Conservation (phyloP, 108 stramenopile species). For the Cyclotella choctawhatcheeana region DNA sequence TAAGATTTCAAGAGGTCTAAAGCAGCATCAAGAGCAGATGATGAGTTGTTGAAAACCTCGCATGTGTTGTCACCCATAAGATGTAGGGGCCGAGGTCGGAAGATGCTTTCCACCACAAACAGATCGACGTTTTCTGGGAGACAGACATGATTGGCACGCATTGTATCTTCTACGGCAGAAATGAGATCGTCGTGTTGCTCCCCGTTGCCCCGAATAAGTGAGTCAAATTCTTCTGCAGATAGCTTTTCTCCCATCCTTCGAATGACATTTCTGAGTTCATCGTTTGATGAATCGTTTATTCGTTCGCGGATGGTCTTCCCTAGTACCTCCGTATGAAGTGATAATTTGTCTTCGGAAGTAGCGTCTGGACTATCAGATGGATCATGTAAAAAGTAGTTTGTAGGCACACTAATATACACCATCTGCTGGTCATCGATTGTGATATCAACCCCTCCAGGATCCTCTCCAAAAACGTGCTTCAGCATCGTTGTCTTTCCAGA, state of each 20-base stretch:
- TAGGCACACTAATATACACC: slow-evolving; percentile 68
- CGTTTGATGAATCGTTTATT: slow-evolving; percentile 42
- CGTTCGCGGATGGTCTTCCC: slow-evolving; percentile 53
- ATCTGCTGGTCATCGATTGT: slow-evolving; percentile 78
- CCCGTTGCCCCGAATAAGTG: slow-evolving; percentile 7
- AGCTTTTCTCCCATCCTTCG: slow-evolving; percentile 46
- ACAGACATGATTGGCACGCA: not conserved
- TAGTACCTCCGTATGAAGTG: slow-evolving; percentile 22
- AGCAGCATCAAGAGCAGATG: slow-evolving; percentile 49
- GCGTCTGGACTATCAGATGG: slow-evolving; percentile 4
- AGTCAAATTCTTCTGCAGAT: slow-evolving; percentile 39
- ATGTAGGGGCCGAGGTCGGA: slow-evolving; percentile 41
- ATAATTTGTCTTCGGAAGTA: not conserved
- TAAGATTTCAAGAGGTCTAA: slow-evolving; percentile 15
- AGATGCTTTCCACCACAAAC: slow-evolving; percentile 53
- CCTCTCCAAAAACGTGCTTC: slow-evolving; percentile 31
- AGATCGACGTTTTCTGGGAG: slow-evolving; percentile 43
- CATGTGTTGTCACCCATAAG: slow-evolving; percentile 12
- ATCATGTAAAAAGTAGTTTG: slow-evolving; percentile 45
- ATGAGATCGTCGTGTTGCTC: slow-evolving; percentile 11
- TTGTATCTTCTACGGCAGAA: slow-evolving; percentile 13
- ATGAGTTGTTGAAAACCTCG: not conserved
- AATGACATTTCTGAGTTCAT: slow-evolving; percentile 52
- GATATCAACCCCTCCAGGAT: slow-evolving; percentile 52
- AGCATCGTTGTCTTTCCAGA: slow-evolving; percentile 78